phyloP scores from a whole-genome alignment of 139 green algal genomes.

The Closterium sp. region DNA sequence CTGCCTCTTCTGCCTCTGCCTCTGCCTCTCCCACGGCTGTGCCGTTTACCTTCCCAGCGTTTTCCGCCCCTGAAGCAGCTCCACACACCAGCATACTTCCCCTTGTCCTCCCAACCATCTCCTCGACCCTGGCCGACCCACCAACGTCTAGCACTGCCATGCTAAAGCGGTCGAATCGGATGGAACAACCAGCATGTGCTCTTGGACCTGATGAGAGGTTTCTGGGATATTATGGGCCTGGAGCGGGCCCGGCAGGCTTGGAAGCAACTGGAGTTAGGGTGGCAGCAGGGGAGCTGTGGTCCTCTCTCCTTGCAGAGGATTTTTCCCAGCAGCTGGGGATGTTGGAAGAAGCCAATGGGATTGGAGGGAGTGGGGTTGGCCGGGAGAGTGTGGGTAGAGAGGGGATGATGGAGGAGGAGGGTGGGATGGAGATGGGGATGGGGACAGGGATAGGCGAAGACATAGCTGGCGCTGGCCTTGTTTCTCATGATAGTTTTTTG shows the following conservation, averaged over 20 bases:
- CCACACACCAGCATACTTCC: background rate
- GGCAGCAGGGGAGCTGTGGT: background rate
- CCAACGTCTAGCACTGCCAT: background rate
- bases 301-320: background rate
- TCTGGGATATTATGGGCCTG: background rate
- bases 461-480: background rate
- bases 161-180: background rate
- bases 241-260: background rate
- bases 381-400: background rate
- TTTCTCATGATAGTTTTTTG: background rate
- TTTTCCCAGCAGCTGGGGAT: background rate
- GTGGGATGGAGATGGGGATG: background rate
- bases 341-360: background rate
- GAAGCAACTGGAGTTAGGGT: background rate
- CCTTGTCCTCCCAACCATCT: no score
- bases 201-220: background rate
- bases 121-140: no score
- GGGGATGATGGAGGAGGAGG: background rate
- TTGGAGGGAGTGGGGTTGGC: background rate
- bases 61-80: background rate
- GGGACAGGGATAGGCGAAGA: background rate
- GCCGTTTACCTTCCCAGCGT: background rate
- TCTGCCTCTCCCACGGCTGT: background rate
- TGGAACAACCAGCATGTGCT: background rate
- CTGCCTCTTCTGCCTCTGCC: no score